Evolutionary conservation across 768 basidiomycete genomes (phyloP).

Genomic region (Auricularia sp.): DNA sequence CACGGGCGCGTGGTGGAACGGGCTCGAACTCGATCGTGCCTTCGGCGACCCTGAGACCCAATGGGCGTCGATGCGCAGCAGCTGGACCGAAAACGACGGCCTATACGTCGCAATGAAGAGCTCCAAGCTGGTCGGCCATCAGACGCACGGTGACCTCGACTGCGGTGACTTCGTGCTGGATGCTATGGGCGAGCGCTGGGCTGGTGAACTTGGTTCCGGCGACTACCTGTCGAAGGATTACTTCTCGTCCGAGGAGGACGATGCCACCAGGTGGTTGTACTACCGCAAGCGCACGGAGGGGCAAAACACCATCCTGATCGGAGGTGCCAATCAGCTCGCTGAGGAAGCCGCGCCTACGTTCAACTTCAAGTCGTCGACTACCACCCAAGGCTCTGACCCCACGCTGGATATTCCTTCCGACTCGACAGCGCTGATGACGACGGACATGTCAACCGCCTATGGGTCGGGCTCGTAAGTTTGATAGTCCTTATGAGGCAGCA

Average conservation of each 20-base stretch:
- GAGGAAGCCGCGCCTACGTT: conserved; percentile 42
- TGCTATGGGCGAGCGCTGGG: conserved; percentile 87
- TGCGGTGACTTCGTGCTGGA: conserved; percentile 93
- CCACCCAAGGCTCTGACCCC: conserved; percentile 73
- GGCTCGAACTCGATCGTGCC: conserved; percentile 66
- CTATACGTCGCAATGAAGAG: conserved; percentile 87
- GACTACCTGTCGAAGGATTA: conserved; percentile 72
- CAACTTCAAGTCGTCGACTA: conserved; percentile 43
- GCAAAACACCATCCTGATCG: conserved; percentile 86
- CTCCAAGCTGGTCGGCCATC: conserved; percentile 68
- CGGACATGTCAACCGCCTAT: conserved; percentile 71
- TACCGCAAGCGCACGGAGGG: conserved; percentile 96
- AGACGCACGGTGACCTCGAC: conserved; percentile 94
- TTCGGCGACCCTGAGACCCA: conserved; percentile 64
- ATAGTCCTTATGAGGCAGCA: neutral
- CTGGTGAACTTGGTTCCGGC: conserved; percentile 84
- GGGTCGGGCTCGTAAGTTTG: conserved; percentile 3
- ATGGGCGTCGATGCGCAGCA: conserved; percentile 87
- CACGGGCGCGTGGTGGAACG: conserved; percentile 87
- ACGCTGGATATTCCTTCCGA: conserved; percentile 48
- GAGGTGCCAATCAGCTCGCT: conserved; percentile 72
- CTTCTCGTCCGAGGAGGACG: conserved; percentile 66
- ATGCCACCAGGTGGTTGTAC: conserved; percentile 72
- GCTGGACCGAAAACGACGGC: conserved; percentile 82
- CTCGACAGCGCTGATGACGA: conserved; percentile 73